Percentiles rank a stretch among this genome's conserved stretches.
phyloP scores from a whole-genome alignment of 768 basidiomycete genomes.

The Suillus occidentalis region DNA sequence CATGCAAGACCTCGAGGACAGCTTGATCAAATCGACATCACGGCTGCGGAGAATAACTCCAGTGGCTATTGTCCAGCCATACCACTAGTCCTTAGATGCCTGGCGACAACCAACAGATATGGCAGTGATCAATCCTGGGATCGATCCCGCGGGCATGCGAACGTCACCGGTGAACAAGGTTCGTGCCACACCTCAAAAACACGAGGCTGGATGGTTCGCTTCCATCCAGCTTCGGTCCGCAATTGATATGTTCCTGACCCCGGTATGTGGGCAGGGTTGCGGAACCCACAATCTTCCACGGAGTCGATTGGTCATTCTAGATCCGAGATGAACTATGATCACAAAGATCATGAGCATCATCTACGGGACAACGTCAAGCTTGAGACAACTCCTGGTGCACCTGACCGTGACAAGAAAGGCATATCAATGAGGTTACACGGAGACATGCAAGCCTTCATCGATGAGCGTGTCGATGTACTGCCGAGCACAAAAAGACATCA shows the following conservation, averaged over 20 bases:
- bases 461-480: neutral
- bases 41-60: constrained; percentile 7
- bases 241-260: constrained; percentile 7
- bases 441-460: neutral
- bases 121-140: constrained; percentile 2
- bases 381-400: neutral
- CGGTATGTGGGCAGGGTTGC: constrained; percentile 5
- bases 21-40: constrained; percentile 10
- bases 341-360: neutral
- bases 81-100: neutral
- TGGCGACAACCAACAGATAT: constrained; percentile 11
- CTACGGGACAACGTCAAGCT: neutral
- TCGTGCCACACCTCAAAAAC: constrained; percentile 24
- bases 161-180: neutral
- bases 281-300: constrained; percentile 5
- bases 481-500: neutral
- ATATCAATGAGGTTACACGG: neutral
- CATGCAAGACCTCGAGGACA: constrained; percentile 13
- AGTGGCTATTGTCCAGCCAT: constrained; percentile 8
- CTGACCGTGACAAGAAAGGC: too few species aligned
- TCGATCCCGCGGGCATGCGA: constrained; percentile 5
- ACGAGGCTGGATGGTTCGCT: constrained; percentile 25
- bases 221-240: constrained; percentile 9
- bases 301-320: constrained; percentile 11
- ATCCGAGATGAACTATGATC: constrained; percentile 15